Evolutionary conservation across 768 basidiomycete genomes (phyloP).

Genomic region (Termitomyces sp.): DNA sequence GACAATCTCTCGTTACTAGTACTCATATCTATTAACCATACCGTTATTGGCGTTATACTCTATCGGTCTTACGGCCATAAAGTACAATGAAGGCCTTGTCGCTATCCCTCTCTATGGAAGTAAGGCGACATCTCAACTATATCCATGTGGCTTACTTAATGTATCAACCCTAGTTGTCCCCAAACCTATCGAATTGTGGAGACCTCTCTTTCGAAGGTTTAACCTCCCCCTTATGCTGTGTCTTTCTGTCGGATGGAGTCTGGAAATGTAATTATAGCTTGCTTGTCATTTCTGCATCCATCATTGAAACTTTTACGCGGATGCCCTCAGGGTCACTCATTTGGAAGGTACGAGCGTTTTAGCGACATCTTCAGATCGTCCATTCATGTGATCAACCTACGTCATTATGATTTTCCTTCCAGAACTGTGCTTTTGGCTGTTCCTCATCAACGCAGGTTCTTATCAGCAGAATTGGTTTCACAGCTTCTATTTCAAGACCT

Average conservation of each 20-base stretch:
- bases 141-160: background rate
- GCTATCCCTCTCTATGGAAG: conserved; percentile 38
- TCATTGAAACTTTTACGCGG: background rate
- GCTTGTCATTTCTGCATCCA: background rate
- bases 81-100: conserved; percentile 65
- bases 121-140: conserved; percentile 21
- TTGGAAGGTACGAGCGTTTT: conserved; percentile 56
- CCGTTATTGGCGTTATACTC: conserved; percentile 56
- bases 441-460: conserved; percentile 63
- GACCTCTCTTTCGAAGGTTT: conserved; percentile 32
- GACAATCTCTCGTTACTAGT: conserved; percentile 33
- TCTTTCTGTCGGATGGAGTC: conserved; percentile 62
- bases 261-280: conserved; percentile 59
- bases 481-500: conserved; percentile 67
- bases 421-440: conserved; percentile 89
- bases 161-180: conserved; percentile 44
- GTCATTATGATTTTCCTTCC: background rate
- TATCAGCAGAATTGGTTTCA: conserved; percentile 72
- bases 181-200: conserved; percentile 59
- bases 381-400: conserved; percentile 2
- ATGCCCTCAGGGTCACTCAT: conserved; percentile 57
- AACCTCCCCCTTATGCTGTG: conserved; percentile 63
- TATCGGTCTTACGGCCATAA: conserved; percentile 63
- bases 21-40: conserved; percentile 61
- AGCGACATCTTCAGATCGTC: background rate